Conservation (phyloP, 805 yeast species). For the Starmera dryadoides region DNA sequence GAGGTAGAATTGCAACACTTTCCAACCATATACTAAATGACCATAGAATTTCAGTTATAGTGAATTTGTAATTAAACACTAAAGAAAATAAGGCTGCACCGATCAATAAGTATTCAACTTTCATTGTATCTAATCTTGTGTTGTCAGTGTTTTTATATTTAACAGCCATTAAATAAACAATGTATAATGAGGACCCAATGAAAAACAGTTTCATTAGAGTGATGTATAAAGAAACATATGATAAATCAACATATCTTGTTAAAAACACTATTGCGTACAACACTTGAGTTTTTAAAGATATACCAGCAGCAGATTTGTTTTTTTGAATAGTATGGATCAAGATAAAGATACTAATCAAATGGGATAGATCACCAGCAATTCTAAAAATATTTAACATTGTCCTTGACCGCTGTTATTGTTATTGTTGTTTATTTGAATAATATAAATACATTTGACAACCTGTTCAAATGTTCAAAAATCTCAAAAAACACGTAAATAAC, state of each 20-base stretch:
- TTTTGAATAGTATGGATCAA: constrained; percentile 62
- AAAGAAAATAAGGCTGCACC: constrained; percentile 54
- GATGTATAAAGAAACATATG: constrained; percentile 60
- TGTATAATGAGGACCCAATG: constrained; percentile 67
- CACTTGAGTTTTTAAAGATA: constrained; percentile 83
- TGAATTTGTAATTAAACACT: constrained; percentile 60
- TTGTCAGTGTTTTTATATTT: constrained; percentile 47
- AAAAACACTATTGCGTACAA: constrained; percentile 68
- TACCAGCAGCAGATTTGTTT: constrained; percentile 67
- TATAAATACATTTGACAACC: too few species aligned
- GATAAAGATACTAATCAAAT: constrained; percentile 70
- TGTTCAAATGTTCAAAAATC: too few species aligned
- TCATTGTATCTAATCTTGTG: constrained; percentile 67
- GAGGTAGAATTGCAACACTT: constrained; percentile 87
- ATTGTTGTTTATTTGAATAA: too few species aligned
- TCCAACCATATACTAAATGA: constrained; percentile 90
- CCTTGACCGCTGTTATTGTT: too few species aligned
- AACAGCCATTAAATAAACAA: constrained; percentile 60
- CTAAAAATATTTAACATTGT: constrained; percentile 38
- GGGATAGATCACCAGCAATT: constrained; percentile 69
- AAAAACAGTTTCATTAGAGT: constrained; percentile 76
- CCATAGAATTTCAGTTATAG: constrained; percentile 67
- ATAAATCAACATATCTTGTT: constrained; percentile 53
- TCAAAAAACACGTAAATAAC: too few species aligned
- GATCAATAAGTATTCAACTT: constrained; percentile 58